Evolutionary conservation across 2,329 filamentous ascomycete species (phyloP).

Genomic region (Gnomoniopsis smithogilvyi): DNA sequence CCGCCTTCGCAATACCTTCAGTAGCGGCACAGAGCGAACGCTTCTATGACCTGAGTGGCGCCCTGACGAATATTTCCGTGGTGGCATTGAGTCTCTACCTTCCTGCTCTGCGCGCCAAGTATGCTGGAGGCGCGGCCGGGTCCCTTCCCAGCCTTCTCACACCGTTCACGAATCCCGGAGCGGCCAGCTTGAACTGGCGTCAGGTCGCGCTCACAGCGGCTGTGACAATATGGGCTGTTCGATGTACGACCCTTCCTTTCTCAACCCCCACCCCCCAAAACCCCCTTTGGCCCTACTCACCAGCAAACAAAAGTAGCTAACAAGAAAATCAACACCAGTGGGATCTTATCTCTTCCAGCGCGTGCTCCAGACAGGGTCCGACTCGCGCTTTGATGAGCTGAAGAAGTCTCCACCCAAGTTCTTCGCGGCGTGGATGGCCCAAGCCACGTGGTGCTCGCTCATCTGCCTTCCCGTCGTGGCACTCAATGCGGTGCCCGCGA

Average conservation of each 20-base stretch:
- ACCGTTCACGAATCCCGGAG: constrained; percentile 38
- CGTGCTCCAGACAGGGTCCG: constrained; percentile 55
- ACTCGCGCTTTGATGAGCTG: constrained; percentile 46
- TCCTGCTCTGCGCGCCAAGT: constrained; percentile 53
- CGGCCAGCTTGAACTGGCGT: constrained; percentile 56
- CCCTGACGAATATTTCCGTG: constrained; percentile 63
- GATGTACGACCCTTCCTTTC: constrained; percentile 40
- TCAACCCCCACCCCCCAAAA: not conserved
- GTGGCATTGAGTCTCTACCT: constrained; percentile 60
- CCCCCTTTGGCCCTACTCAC: not conserved
- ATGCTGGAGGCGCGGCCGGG: constrained; percentile 38
- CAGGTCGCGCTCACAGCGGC: constrained; percentile 38
- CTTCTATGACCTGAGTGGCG: constrained; percentile 67
- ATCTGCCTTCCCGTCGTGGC: constrained; percentile 63
- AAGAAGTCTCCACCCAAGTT: constrained; percentile 34
- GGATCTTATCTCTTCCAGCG: constrained; percentile 63
- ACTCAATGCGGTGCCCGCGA: constrained; percentile 58
- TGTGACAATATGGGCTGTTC: constrained; percentile 54
- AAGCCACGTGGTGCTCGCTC: constrained; percentile 67
- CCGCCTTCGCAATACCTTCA: constrained; percentile 59
- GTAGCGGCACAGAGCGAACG: constrained; percentile 58
- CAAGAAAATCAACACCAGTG: constrained; percentile 35
- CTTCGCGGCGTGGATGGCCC: constrained; percentile 41
- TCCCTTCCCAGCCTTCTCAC: constrained; percentile 44
- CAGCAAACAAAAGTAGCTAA: not conserved